Percentiles rank a stretch among this genome's conserved stretches.
phyloP scores from a whole-genome alignment of 2,329 filamentous ascomycete species.

The Thelonectria rubi region DNA sequence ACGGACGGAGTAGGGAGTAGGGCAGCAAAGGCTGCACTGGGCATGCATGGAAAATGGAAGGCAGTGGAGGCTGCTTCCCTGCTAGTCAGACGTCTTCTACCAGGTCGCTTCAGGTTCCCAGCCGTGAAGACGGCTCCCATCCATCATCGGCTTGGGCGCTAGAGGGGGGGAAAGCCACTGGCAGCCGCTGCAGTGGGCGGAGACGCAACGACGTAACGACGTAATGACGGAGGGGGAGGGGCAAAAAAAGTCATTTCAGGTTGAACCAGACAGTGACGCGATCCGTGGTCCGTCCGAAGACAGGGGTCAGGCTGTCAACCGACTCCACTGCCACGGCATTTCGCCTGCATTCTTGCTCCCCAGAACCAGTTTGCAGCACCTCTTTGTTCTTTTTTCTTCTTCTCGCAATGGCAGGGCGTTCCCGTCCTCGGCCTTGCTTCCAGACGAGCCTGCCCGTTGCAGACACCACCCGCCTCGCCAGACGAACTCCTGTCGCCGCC shows the following conservation, averaged over 20 bases:
- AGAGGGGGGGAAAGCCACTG: no score
- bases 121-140: no score
- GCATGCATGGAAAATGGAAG: conserved; percentile 18
- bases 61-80: conserved; percentile 26
- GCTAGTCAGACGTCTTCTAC: conserved; percentile 8
- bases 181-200: no score
- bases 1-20: no score
- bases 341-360: not conserved
- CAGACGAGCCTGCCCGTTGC: no score
- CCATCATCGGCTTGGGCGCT: no score
- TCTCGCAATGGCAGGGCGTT: not conserved
- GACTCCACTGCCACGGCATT: conserved; percentile 6
- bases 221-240: conserved; percentile 37
- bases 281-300: not conserved
- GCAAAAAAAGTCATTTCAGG: conserved; percentile 21
- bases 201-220: conserved; percentile 33
- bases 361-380: not conserved
- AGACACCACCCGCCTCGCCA: not conserved
- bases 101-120: no score
- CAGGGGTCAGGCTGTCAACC: conserved; percentile 18
- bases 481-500: not conserved
- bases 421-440: not conserved
- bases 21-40: not conserved
- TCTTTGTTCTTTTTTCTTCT: no score
- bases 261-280: conserved; percentile 34